phyloP scores from a whole-genome alignment of 2,329 filamentous ascomycete genomes.

The Verticillium klebahnii region DNA sequence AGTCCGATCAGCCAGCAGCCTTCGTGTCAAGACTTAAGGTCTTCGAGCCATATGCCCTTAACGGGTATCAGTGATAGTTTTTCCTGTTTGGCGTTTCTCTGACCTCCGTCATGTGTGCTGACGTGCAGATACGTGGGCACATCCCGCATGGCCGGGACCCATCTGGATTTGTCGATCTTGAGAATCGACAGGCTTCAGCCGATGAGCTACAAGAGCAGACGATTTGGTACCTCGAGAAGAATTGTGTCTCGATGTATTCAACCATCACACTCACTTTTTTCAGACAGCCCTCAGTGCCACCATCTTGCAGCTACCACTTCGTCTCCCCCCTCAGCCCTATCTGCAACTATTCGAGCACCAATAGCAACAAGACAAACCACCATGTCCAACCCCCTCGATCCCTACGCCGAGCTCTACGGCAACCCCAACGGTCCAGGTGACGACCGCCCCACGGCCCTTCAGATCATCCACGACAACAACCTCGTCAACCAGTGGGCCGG shows the following conservation, averaged over 20 bases:
- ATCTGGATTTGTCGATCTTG: background rate
- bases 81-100: too few relatives aligned
- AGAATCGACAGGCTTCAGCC: background rate
- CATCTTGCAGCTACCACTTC: too few relatives aligned
- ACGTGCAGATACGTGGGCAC: background rate
- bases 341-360: background rate
- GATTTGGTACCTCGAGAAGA: background rate
- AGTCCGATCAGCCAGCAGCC: too few relatives aligned
- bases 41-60: too few relatives aligned
- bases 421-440: slow-evolving; percentile 25
- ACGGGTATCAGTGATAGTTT: too few relatives aligned
- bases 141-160: too few relatives aligned
- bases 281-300: too few relatives aligned
- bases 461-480: slow-evolving; percentile 27
- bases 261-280: too few relatives aligned
- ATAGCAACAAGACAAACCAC: background rate
- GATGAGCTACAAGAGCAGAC: background rate
- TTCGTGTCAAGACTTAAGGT: too few relatives aligned
- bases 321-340: too few relatives aligned
- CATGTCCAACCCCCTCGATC: slow-evolving; percentile 1
- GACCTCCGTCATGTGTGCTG: background rate
- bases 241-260: too few relatives aligned
- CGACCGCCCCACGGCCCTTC: slow-evolving; percentile 28
- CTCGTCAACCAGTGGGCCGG: slow-evolving; percentile 23
- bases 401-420: slow-evolving; percentile 1